Evolutionary conservation across 352 stramenopile species (phyloP), one percentile per base, ranked within the genome.

Genomic region (Pythium oligandrum): DNA sequence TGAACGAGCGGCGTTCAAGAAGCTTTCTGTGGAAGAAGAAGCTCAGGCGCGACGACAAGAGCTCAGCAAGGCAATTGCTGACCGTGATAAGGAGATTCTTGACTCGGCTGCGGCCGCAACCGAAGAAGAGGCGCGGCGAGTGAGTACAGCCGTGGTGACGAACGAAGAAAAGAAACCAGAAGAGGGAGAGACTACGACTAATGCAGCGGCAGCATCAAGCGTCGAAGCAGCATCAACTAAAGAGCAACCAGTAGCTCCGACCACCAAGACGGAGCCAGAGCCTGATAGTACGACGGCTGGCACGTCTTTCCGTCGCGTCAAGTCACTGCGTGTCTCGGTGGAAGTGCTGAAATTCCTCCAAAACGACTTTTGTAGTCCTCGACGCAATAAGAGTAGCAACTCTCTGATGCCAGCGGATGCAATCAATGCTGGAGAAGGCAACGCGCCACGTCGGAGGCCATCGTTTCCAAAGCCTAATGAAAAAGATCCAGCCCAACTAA

Each of bases 11-110:
- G 56, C 73, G 34, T 89, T 89, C 63, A 90, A 90, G 44, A 92
- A 92, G 44, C 59, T 92, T 26, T 92, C 81, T n/a, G 78, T 86
- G 0, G 78, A 92, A 34, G 81, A 92, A 62, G 81, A 92, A 52
- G 76, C 77, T 0, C 53, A 84, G 44, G 81, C 75, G n/a, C 51
- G 81, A 11, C 74, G 73, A 32, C 26, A 49, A 7, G 81, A 92
- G 52, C 66, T 92, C 11, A 79, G 76, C 38, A 63, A 57, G 30
- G 81, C 81, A 30, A 90, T 92, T 17, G 81, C 81, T 0, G 70
- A 78, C 38, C 72, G 81, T 1, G 67, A 68, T 40, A 83, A 72
- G 42, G 78, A 78, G 36, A 78, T 87, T 4, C 64, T 42, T 8
- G 59, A 66, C 30, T 46, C 44, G 38, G 31, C 32, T 5, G 47